Conservation (phyloP, 805 yeast species). For the Kodamaea kaohsiungensis region DNA sequence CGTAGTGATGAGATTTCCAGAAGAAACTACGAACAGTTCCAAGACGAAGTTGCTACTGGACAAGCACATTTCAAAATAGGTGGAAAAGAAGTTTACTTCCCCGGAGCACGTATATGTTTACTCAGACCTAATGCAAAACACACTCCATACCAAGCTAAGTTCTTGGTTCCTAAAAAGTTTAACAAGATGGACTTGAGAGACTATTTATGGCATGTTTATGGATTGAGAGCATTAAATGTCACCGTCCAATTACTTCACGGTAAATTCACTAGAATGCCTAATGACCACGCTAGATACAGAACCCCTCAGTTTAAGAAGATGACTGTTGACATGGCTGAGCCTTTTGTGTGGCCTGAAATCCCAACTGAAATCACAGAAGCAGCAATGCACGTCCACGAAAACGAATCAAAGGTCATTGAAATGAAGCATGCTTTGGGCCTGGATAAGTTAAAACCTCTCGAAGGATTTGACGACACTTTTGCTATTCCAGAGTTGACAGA, state of each 20-base stretch:
- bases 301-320: slow-evolving; percentile 85
- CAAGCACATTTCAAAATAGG: slow-evolving; percentile 85
- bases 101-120: slow-evolving; percentile 77
- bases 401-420: slow-evolving; percentile 52
- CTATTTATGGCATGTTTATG: slow-evolving; percentile 86
- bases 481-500: slow-evolving; percentile 45
- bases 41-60: slow-evolving; percentile 58
- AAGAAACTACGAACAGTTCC: slow-evolving; percentile 39
- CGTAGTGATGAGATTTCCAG: slow-evolving; percentile 38
- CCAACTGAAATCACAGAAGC: slow-evolving; percentile 37
- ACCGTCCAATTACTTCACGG: slow-evolving; percentile 84
- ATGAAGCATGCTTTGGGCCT: slow-evolving; percentile 61
- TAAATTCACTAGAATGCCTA: slow-evolving; percentile 52
- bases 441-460: slow-evolving; percentile 64
- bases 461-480: slow-evolving; percentile 72
- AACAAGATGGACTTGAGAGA: slow-evolving; percentile 94
- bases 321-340: slow-evolving; percentile 95
- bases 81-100: slow-evolving; percentile 73
- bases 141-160: slow-evolving; percentile 96
- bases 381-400: slow-evolving; percentile 41
- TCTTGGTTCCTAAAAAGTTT: slow-evolving; percentile 89
- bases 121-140: slow-evolving; percentile 93
- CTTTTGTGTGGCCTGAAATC: slow-evolving; percentile 89
- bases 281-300: slow-evolving; percentile 70
- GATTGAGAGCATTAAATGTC: slow-evolving; percentile 83